Conservation (phyloP, 169 alveolate genomes). For the Plasmodium vinckei region DNA sequence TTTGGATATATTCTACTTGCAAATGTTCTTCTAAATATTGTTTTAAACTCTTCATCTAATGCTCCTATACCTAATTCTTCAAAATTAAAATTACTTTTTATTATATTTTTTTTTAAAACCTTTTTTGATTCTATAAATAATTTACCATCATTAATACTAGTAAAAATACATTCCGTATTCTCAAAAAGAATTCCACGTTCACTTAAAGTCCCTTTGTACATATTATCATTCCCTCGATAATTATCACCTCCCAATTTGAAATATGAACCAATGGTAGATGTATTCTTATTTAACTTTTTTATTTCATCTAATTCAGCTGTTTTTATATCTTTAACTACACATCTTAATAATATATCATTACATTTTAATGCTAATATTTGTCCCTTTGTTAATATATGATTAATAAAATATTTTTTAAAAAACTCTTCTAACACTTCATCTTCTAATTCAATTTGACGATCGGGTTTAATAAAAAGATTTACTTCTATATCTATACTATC, state of each 20-base stretch:
- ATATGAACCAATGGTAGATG: constrained; percentile 8
- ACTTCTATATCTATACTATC: constrained; percentile 79
- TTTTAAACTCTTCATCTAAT: constrained; percentile 95
- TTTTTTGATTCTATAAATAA: constrained; percentile 76
- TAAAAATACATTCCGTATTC: constrained; percentile 66
- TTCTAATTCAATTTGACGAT: constrained; percentile 73
- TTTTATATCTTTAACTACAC: constrained; percentile 74
- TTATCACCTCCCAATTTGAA: constrained; percentile 26
- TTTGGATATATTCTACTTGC: constrained; percentile 99
- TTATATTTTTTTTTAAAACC: constrained; percentile 80
- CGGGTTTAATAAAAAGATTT: constrained; percentile 77
- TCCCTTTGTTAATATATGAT: constrained; percentile 77
- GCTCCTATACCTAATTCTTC: constrained; percentile 95
- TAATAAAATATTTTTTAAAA: constrained; percentile 57
- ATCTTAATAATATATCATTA: constrained; percentile 73
- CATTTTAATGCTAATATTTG: constrained; percentile 78
- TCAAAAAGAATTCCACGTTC: constrained; percentile 61
- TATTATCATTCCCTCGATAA: neutral
- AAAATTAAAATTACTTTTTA: constrained; percentile 91
- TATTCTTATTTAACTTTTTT: constrained; percentile 19
- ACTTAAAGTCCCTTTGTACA: neutral
- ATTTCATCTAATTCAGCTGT: constrained; percentile 68
- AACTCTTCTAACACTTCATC: constrained; percentile 64
- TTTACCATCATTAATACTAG: constrained; percentile 76
- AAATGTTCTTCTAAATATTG: constrained; percentile 99